A percentile compares a stretch with the other conserved stretches of the same genome.
Evolutionary conservation across 2,329 filamentous ascomycete species (phyloP).

Genomic region (Colletotrichum cuscutae): DNA sequence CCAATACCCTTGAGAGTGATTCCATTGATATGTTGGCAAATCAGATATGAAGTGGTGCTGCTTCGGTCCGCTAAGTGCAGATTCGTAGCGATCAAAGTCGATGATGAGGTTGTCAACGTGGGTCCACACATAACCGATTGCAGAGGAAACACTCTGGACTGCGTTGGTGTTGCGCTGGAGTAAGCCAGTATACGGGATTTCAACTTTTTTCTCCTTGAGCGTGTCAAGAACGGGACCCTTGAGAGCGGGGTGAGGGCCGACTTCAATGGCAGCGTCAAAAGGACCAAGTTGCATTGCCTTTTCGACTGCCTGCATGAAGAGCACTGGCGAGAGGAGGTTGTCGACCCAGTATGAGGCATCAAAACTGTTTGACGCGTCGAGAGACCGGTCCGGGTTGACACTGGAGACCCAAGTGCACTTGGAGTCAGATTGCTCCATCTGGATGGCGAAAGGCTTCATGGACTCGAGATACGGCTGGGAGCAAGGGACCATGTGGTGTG

Average conservation of each 20-base stretch:
- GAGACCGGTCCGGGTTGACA: background rate
- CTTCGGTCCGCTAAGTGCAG: background rate
- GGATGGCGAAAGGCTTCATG: background rate
- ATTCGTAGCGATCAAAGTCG: slow-evolving; percentile 2
- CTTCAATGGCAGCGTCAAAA: slow-evolving; percentile 40
- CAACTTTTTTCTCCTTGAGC: background rate
- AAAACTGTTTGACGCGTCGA: background rate
- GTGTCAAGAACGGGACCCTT: slow-evolving; percentile 44
- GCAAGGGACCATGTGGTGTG: slow-evolving; percentile 40
- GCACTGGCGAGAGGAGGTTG: slow-evolving; percentile 43
- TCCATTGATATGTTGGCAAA: slow-evolving; percentile 50
- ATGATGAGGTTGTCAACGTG: background rate
- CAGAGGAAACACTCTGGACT: background rate
- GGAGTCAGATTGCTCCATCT: too few species aligned
- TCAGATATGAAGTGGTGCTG: slow-evolving; percentile 24
- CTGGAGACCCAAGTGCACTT: background rate
- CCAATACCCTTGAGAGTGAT: slow-evolving; percentile 48
- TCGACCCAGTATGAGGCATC: slow-evolving; percentile 40
- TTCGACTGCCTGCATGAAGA: slow-evolving; percentile 38
- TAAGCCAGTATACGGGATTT: background rate
- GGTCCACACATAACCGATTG: background rate
- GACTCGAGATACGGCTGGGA: background rate
- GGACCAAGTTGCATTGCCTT: background rate
- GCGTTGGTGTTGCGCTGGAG: slow-evolving; percentile 2
- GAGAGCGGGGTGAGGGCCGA: slow-evolving; percentile 52